These are phyloP conservation scores for Pseudozyma hubeiensis DNA, from an alignment of 1,284 basidiomycete genomes.

Conservation along the genomic window DNA sequence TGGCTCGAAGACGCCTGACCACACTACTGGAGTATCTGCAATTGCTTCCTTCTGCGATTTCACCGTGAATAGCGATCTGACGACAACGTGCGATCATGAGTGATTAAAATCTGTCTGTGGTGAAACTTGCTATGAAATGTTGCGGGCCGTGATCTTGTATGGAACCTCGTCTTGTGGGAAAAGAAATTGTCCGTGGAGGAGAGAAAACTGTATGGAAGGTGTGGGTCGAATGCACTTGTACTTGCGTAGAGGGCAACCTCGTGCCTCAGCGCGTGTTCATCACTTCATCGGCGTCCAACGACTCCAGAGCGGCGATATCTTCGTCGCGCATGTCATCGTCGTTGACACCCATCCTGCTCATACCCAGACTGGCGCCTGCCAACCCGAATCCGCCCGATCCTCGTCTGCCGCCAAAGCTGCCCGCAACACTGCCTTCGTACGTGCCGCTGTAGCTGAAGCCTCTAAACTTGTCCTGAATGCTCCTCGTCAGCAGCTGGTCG, in stretches of 20 bases:
- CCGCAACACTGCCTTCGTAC: conserved; percentile 58
- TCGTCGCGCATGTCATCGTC: conserved; percentile 47
- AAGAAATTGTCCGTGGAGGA: background rate
- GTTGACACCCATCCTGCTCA: conserved; percentile 58
- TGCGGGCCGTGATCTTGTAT: background rate
- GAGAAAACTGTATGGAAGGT: background rate
- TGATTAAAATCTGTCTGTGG: background rate
- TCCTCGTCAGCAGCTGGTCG: conserved; percentile 56
- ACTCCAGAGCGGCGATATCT: conserved; percentile 14
- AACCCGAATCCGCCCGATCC: conserved; percentile 46
- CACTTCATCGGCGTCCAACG: conserved; percentile 30
- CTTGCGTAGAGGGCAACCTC: background rate
- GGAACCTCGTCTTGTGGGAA: conserved; percentile 2
- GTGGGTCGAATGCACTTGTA: background rate
- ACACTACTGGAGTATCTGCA: background rate
- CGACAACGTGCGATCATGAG: background rate
- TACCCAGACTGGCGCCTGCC: conserved; percentile 55
- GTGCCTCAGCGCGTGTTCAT: conserved; percentile 22
- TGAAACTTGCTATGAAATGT: too few species aligned
- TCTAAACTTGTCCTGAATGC: conserved; percentile 68
- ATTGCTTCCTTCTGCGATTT: background rate
- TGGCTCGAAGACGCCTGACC: conserved; percentile 18
- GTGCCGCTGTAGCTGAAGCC: conserved; percentile 67
- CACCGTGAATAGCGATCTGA: conserved; percentile 1
- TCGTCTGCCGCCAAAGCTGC: conserved; percentile 56